Evolutionary conservation across 116 monocot genomes (phyloP).

Genomic region (Thalassia testudinum): DNA sequence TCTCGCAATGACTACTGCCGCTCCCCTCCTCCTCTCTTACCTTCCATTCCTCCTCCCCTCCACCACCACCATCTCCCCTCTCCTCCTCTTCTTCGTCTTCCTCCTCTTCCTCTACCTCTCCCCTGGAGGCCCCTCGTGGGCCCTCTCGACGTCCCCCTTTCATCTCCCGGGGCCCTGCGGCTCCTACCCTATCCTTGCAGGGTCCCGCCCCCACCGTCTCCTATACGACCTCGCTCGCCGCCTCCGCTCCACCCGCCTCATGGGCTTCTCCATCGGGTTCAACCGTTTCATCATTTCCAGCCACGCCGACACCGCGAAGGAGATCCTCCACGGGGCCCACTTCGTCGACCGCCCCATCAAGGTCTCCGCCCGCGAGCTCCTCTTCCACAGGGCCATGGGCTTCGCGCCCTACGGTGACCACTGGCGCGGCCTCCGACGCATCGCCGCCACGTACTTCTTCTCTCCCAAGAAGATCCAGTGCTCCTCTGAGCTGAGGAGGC

Average conservation of each 20-base stretch:
- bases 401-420: slow-evolving; percentile 35
- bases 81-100: neutral
- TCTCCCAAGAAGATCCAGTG: slow-evolving; percentile 25
- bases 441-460: slow-evolving; percentile 29
- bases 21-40: neutral
- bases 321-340: slow-evolving; percentile 18
- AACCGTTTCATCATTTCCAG: slow-evolving; percentile 23
- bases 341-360: slow-evolving; percentile 48
- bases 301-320: slow-evolving; percentile 23
- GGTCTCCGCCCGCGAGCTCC: slow-evolving; percentile 33
- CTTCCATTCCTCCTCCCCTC: too few relatives aligned
- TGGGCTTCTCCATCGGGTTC: slow-evolving; percentile 30
- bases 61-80: neutral
- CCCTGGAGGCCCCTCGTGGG: neutral
- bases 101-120: neutral
- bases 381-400: slow-evolving; percentile 52
- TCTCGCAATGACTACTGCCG: too few relatives aligned
- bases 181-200: slow-evolving; percentile 23
- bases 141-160: too few relatives aligned
- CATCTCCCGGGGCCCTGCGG: too few relatives aligned
- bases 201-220: slow-evolving; percentile 36
- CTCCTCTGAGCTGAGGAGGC: slow-evolving; percentile 15
- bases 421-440: slow-evolving; percentile 32
- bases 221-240: slow-evolving; percentile 20
- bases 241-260: slow-evolving; percentile 22